Percentiles rank a stretch among this genome's conserved stretches.
Conservation (phyloP, 2,329 filamentous ascomycete genomes). For the Ophiostoma triangulosporum region DNA sequence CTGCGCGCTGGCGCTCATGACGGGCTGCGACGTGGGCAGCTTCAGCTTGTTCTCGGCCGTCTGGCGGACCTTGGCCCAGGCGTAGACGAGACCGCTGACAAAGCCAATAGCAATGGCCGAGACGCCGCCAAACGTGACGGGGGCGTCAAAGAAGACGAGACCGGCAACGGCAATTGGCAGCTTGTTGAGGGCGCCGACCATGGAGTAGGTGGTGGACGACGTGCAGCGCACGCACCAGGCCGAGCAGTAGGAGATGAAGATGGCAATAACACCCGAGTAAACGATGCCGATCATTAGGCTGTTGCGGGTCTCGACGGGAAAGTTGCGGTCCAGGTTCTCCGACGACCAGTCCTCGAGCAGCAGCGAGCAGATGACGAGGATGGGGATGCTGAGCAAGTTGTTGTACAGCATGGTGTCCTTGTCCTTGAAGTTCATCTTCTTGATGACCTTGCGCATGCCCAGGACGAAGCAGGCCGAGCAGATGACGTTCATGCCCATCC, state of each 20-base stretch:
- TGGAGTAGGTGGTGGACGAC: conserved; percentile 94
- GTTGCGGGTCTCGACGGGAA: conserved; percentile 70
- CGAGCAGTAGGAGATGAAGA: conserved; percentile 99
- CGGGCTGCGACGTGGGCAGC: conserved; percentile 49
- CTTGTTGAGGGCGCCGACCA: conserved; percentile 98
- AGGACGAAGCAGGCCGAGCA: conserved; percentile 84
- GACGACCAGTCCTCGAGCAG: conserved; percentile 85
- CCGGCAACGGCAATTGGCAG: conserved; percentile 87
- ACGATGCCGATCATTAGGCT: conserved; percentile 77
- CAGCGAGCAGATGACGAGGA: conserved; percentile 70
- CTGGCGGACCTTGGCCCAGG: conserved; percentile 75
- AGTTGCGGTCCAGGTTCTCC: conserved; percentile 73
- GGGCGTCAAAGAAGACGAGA: conserved; percentile 87
- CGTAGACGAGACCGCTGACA: conserved; percentile 81
- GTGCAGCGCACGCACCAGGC: conserved; percentile 98
- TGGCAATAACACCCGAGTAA: conserved; percentile 80
- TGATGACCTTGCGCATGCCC: conserved; percentile 95
- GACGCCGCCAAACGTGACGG: conserved; percentile 82
- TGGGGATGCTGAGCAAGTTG: conserved; percentile 90
- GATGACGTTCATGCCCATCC: conserved; percentile 96
- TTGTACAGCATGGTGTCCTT: conserved; percentile 99
- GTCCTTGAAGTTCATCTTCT: conserved; percentile 99
- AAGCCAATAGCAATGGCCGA: conserved; percentile 87
- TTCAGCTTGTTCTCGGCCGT: conserved; percentile 50
- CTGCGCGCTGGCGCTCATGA: conserved; percentile 80